These are phyloP conservation scores for Aspergillus pseudoglaucus DNA, from an alignment of 2,329 filamentous ascomycete species.

Conservation along the genomic window DNA sequence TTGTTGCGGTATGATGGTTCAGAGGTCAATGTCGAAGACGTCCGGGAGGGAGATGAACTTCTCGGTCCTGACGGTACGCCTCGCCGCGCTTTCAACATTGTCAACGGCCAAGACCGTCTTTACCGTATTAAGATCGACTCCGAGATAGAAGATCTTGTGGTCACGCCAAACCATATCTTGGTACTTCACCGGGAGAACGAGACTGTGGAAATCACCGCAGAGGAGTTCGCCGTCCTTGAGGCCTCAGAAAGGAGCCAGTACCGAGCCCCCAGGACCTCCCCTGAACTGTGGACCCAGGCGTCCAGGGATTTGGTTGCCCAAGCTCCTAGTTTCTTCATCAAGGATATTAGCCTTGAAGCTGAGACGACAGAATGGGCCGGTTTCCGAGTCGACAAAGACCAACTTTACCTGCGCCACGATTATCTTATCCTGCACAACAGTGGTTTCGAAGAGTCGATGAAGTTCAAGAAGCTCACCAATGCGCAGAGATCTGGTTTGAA, in stretches of 20 bases:
- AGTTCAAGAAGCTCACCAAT: constrained; percentile 98
- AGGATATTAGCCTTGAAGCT: constrained; percentile 39
- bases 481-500: constrained; percentile 94
- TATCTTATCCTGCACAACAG: constrained; percentile 44
- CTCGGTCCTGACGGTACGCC: constrained; percentile 45
- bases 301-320: constrained; percentile 18
- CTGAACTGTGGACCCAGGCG: background rate
- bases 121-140: constrained; percentile 44
- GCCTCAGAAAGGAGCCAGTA: constrained; percentile 31
- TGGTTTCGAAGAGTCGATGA: constrained; percentile 64
- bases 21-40: constrained; percentile 43
- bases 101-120: constrained; percentile 42
- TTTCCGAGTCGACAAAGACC: constrained; percentile 47
- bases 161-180: constrained; percentile 46
- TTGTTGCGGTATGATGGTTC: constrained; percentile 41
- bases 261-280: constrained; percentile 24
- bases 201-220: constrained; percentile 43
- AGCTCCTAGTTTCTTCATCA: constrained; percentile 33
- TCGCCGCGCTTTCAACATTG: constrained; percentile 46
- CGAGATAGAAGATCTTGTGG: constrained; percentile 43
- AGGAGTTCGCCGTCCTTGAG: constrained; percentile 38
- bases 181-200: constrained; percentile 40
- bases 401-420: constrained; percentile 47
- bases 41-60: constrained; percentile 45
- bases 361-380: constrained; percentile 44